Base-by-base conservation (phyloP, 345 rosid genomes). In the Bruguiera sexangula region DNA sequence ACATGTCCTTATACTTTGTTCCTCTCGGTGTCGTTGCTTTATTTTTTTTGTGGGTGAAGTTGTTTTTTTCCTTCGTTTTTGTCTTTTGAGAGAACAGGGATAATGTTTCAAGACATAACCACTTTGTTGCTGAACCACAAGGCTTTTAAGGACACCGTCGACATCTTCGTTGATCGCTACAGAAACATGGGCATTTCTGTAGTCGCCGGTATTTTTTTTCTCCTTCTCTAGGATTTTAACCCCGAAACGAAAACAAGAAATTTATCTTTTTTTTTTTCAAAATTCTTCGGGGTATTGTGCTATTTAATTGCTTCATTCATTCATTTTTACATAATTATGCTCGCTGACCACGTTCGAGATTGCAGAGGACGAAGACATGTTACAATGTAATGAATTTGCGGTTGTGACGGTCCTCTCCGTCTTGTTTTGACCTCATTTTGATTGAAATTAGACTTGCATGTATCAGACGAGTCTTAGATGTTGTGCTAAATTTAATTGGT, bases 61-160 rank as follows among this genome's bases (percentile, higher is more conserved):
- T 56, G 8, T 53, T 8, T 16, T 60, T 6, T 22, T 65, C 24
- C 34, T 46, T 20, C 1, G 1, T 51, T 2, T 22, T 2, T 22
- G 0, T 9, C 4, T 29, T 34, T 59, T 31, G 20, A 56, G 6
- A 63, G 16, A 22, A 54, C 58, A 94, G 98, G 98, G 63, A 94
- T 94, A 70, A 91, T 91, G 97, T 94, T 94, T 82, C 98, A 94
- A 61, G 98, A 94, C 71, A 94, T 94, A 68, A 94, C 96, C 34
- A 91, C 98, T 43, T 72, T 94, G 83, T 63, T 94, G 82, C 70
- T 91, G 69, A 88, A 94, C 84, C 98, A 91, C 72, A 84, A 85
- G 80, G 96, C 96, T 63, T 94, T 94, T 73, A 82, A 88, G 76
- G 77, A 94, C 75, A 89, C 95, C 6, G 85, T 94, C 73, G 98